These are phyloP conservation scores for Chrysanthemum makinoi DNA, from an alignment of 129 eudicot genomes.

Conservation along the genomic window DNA sequence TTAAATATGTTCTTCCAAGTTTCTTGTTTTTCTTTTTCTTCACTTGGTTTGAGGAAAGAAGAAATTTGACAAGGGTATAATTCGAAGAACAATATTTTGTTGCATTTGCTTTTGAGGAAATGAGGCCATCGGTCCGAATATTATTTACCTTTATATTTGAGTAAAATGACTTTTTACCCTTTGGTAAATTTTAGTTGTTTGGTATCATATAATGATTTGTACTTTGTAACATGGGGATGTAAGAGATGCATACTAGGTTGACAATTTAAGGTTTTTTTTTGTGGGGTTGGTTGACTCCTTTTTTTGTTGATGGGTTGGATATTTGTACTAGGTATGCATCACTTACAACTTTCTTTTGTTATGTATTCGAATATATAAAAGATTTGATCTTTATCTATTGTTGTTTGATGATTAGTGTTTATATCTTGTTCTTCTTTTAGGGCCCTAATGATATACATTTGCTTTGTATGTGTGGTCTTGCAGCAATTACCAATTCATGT, in stretches of 20 bases:
- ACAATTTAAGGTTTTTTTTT: conserved; percentile 3
- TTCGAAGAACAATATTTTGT: conserved; percentile 15
- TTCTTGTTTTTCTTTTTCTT: conserved; percentile 13
- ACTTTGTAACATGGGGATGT: conserved; percentile 32
- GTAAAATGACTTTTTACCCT: conserved; percentile 27
- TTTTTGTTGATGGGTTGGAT: neutral
- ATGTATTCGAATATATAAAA: neutral
- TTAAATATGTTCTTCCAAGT: conserved; percentile 11
- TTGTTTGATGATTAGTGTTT: neutral
- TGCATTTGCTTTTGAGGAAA: conserved; percentile 36
- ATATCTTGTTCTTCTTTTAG: neutral
- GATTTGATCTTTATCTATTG: conserved; percentile 2
- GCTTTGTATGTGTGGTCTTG: too few species aligned
- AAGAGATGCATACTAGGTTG: conserved; percentile 41
- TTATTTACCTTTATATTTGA: conserved; percentile 14
- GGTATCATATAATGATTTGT: conserved; percentile 5
- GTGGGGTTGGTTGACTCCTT: neutral
- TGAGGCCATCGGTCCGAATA: conserved; percentile 45
- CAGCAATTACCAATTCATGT: too few species aligned
- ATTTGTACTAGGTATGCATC: conserved; percentile 35
- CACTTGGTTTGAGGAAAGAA: conserved; percentile 13
- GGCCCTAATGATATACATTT: too few species aligned
- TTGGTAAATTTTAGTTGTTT: conserved; percentile 18
- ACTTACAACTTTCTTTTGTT: conserved; percentile 31
- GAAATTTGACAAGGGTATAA: conserved; percentile 22